phyloP scores from a whole-genome alignment of 1,284 basidiomycete species.

The Apiotrichum veenhuisii region DNA sequence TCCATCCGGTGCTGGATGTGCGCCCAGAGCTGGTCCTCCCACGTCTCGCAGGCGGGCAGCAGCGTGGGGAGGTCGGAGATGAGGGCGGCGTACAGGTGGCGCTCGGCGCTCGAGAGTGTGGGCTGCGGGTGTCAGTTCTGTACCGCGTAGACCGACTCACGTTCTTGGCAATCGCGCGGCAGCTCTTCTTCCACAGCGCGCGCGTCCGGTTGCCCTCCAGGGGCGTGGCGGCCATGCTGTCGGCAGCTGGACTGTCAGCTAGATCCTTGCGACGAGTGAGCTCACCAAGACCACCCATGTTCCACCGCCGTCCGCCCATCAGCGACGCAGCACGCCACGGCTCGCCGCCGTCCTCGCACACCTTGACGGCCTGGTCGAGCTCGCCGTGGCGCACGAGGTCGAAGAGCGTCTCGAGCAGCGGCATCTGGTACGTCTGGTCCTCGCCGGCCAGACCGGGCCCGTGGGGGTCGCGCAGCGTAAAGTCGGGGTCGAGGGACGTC shows the following conservation, averaged over 20 bases:
- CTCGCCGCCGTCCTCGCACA: constrained; percentile 78
- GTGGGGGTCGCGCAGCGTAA: constrained; percentile 43
- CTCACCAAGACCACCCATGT: constrained; percentile 44
- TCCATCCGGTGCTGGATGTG: constrained; percentile 81
- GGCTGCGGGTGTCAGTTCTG: constrained; percentile 52
- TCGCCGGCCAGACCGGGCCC: constrained; percentile 40
- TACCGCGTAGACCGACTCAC: constrained; percentile 52
- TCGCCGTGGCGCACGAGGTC: constrained; percentile 57
- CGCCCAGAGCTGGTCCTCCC: constrained; percentile 96
- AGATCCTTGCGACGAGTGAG: too few species aligned
- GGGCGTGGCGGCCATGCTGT: constrained; percentile 29
- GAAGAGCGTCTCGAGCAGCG: constrained; percentile 42
- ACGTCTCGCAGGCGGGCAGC: constrained; percentile 71
- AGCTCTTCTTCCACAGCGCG: constrained; percentile 79
- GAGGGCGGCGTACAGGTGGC: constrained; percentile 80
- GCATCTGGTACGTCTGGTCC: constrained; percentile 43
- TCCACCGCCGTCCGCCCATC: constrained; percentile 50
- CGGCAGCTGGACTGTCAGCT: constrained; percentile 49
- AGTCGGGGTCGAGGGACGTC: constrained; percentile 44
- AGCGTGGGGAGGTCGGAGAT: constrained; percentile 78
- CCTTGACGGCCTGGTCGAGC: constrained; percentile 73
- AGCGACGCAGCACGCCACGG: constrained; percentile 65
- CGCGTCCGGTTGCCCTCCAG: constrained; percentile 64
- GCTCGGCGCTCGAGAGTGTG: constrained; percentile 67
- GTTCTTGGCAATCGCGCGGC: constrained; percentile 70